These are phyloP conservation scores for Microcyclospora tardicrescens DNA, from an alignment of 2,329 filamentous ascomycete species.

Conservation along the genomic window DNA sequence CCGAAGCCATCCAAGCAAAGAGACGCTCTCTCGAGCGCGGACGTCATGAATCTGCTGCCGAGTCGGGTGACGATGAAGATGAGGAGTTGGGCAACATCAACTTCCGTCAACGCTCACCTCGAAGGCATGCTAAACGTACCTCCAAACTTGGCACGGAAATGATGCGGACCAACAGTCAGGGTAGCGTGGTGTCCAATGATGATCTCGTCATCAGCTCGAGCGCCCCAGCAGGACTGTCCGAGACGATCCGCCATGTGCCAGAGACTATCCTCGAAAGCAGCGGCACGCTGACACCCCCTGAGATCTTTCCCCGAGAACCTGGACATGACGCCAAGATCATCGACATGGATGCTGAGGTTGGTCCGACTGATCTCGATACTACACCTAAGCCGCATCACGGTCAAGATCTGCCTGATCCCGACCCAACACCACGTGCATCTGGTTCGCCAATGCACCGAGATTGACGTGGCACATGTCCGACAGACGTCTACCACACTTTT, in stretches of 20 bases:
- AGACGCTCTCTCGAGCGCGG: conserved; percentile 63
- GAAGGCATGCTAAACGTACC: conserved; percentile 30
- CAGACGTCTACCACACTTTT: conserved; percentile 1
- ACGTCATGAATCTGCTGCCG: conserved; percentile 54
- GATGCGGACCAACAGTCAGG: conserved; percentile 93
- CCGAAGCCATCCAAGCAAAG: conserved; percentile 62
- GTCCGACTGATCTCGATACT: conserved; percentile 19
- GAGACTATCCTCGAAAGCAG: conserved; percentile 22
- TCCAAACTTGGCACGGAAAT: conserved; percentile 93
- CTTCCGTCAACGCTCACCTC: conserved; percentile 49
- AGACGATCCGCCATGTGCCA: conserved; percentile 28
- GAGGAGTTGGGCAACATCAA: conserved; percentile 60
- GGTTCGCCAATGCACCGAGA: conserved; percentile 9
- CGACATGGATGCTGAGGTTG: conserved; percentile 21
- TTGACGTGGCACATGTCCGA: not conserved
- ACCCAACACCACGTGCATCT: conserved; percentile 29
- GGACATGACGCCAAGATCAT: conserved; percentile 29
- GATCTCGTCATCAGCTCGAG: conserved; percentile 23
- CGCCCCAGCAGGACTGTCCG: conserved; percentile 2
- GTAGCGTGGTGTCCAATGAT: conserved; percentile 50
- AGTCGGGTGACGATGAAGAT: conserved; percentile 90
- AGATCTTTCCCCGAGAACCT: conserved; percentile 35
- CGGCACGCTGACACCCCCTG: conserved; percentile 36
- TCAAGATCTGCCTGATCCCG: conserved; percentile 20
- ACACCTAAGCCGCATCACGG: conserved; percentile 26